Evolutionary conservation across 1,284 basidiomycete species (phyloP).

Genomic region (Limonomyces culmigenus): DNA sequence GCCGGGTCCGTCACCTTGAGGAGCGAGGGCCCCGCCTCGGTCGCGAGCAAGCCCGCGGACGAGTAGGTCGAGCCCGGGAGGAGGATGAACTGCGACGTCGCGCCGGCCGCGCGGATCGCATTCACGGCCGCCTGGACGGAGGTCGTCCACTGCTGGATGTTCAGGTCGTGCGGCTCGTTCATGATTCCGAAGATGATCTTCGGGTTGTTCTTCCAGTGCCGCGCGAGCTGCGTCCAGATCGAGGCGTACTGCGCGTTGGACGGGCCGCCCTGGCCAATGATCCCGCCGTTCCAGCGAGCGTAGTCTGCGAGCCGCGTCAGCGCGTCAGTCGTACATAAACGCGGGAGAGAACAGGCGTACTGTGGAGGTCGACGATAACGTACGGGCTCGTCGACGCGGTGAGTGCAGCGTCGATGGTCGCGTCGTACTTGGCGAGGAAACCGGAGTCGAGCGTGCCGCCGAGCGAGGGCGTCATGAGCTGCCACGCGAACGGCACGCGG

Average conservation of each 20-base stretch:
- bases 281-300: constrained; percentile 29
- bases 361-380: constrained; percentile 32
- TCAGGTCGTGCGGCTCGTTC: too few species aligned
- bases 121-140: constrained; percentile 31
- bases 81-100: constrained; percentile 27
- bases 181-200: too few species aligned
- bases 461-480: constrained; percentile 30
- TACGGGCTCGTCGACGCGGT: constrained; percentile 25
- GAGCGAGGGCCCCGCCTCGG: constrained; percentile 30
- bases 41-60: constrained; percentile 29
- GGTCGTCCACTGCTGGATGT: too few species aligned
- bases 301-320: constrained; percentile 25
- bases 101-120: constrained; percentile 29
- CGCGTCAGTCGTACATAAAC: too few species aligned
- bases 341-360: too few species aligned
- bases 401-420: constrained; percentile 29
- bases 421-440: constrained; percentile 29
- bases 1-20: constrained; percentile 36
- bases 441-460: constrained; percentile 27
- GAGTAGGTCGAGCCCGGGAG: constrained; percentile 25
- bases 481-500: constrained; percentile 31
- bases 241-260: constrained; percentile 31
- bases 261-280: constrained; percentile 37
- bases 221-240: constrained; percentile 34
- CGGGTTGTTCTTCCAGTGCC: constrained; percentile 27